phyloP scores from a whole-genome alignment of 192 early-diverging fungal species.

The Podila epigama region DNA sequence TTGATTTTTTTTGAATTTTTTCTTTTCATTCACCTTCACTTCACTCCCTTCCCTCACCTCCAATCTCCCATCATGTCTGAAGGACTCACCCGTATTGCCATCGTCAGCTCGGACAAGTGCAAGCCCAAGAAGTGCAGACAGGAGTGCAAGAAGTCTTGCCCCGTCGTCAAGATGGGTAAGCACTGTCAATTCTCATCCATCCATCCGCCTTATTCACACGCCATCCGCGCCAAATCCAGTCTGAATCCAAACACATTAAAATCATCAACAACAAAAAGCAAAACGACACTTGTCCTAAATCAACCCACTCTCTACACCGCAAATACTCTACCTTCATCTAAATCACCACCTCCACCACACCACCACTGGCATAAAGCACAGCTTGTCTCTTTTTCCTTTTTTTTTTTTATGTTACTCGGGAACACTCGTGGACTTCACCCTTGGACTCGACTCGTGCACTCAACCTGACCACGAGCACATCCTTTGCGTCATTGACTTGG shows the following conservation, averaged over 20 bases:
- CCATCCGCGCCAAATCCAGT: not conserved
- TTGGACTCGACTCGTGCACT: too few relatives aligned
- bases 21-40: not conserved
- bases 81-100: slow-evolving; percentile 92
- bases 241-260: not conserved
- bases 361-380: too few relatives aligned
- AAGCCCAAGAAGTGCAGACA: slow-evolving; percentile 99
- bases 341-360: too few relatives aligned
- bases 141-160: slow-evolving; percentile 97
- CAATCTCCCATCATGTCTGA: slow-evolving; percentile 71
- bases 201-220: not conserved
- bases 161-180: slow-evolving; percentile 96
- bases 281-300: too few relatives aligned
- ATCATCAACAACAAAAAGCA: too few relatives aligned
- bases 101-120: slow-evolving; percentile 94
- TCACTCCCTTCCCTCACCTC: not conserved
- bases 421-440: too few relatives aligned
- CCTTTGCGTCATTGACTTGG: not conserved
- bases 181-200: not conserved
- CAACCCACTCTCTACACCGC: too few relatives aligned
- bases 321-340: too few relatives aligned
- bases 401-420: too few relatives aligned
- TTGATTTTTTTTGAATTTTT: slow-evolving; percentile 1
- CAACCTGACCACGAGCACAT: not conserved
- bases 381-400: too few relatives aligned